These are phyloP conservation scores for Porogramme epimiltina DNA, from an alignment of 1,284 basidiomycete genomes.

Conservation along the genomic window DNA sequence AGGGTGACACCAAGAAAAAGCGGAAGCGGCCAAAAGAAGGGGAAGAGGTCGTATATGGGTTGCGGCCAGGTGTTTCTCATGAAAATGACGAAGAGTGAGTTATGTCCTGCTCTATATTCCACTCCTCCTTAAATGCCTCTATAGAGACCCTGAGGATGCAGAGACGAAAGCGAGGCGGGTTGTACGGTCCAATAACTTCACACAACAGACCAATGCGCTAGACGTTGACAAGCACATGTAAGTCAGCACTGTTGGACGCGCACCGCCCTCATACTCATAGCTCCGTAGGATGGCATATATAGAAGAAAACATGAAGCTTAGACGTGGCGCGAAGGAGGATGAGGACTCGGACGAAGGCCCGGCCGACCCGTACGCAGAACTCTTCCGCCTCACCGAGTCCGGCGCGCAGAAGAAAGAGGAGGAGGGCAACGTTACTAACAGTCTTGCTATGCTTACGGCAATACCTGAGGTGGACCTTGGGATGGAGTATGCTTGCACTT, in stretches of 20 bases:
- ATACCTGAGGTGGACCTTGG: constrained; percentile 97
- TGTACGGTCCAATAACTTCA: constrained; percentile 91
- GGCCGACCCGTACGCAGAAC: constrained; percentile 77
- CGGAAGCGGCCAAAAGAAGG: constrained; percentile 57
- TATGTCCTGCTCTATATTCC: neutral
- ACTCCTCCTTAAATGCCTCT: neutral
- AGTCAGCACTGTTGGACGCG: constrained; percentile 26
- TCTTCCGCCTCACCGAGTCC: constrained; percentile 77
- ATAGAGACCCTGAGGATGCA: constrained; percentile 62
- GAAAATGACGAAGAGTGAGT: constrained; percentile 66
- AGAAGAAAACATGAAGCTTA: constrained; percentile 87
- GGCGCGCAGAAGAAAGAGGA: constrained; percentile 63
- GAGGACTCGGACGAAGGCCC: constrained; percentile 46
- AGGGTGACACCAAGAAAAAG: constrained; percentile 79
- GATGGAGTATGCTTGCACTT: constrained; percentile 94
- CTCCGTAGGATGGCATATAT: constrained; percentile 88
- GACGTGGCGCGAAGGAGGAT: constrained; percentile 58
- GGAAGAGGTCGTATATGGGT: constrained; percentile 54
- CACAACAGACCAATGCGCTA: constrained; percentile 92
- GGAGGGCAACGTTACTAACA: constrained; percentile 92
- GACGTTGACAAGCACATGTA: constrained; percentile 99
- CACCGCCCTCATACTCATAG: neutral
- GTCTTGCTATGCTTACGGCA: constrained; percentile 91
- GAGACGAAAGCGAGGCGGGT: constrained; percentile 73
- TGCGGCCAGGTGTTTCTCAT: constrained; percentile 47